A percentile compares a stretch with the other conserved stretches of the same genome.
Conservation (phyloP, 495 filamentous ascomycete genomes). For the Neurospora sp. region DNA sequence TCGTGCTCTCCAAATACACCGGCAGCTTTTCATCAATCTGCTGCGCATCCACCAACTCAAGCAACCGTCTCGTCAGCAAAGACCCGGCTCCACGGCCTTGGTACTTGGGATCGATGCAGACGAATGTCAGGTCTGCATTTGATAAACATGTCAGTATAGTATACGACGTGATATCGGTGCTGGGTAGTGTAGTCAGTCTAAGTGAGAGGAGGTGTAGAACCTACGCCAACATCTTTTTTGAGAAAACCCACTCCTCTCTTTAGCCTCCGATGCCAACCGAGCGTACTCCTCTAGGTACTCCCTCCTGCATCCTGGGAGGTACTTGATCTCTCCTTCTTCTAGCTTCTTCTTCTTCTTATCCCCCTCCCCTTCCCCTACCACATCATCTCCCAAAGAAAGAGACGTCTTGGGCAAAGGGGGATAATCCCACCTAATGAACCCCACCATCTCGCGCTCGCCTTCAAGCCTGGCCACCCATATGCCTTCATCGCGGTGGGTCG, state of each 20-base stretch:
- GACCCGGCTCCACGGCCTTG: constrained; percentile 33
- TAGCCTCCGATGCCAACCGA: constrained; percentile 21
- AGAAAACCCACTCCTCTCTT: constrained; percentile 17
- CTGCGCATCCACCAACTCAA: constrained; percentile 18
- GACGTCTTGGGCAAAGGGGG: neutral
- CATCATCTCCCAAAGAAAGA: too few species aligned
- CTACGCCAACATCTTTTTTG: constrained; percentile 14
- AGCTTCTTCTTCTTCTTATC: constrained; percentile 13
- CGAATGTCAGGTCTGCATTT: constrained; percentile 22
- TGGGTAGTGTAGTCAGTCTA: too few species aligned
- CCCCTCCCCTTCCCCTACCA: neutral
- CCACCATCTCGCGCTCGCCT: constrained; percentile 15
- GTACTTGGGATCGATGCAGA: constrained; percentile 32
- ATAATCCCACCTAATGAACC: constrained; percentile 33
- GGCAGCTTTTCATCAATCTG: constrained; percentile 22
- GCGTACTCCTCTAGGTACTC: constrained; percentile 27
- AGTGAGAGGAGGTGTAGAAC: neutral
- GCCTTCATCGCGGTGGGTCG: neutral
- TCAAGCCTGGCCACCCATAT: constrained; percentile 5
- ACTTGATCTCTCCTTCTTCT: constrained; percentile 8
- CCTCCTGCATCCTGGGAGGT: constrained; percentile 8
- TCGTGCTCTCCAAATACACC: constrained; percentile 35
- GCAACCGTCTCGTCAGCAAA: constrained; percentile 17
- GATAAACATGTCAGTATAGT: neutral
- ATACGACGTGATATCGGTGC: neutral